Evolutionary conservation across 2,329 filamentous ascomycete species (phyloP).

Genomic region (Myriosclerotinia duriaeana): DNA sequence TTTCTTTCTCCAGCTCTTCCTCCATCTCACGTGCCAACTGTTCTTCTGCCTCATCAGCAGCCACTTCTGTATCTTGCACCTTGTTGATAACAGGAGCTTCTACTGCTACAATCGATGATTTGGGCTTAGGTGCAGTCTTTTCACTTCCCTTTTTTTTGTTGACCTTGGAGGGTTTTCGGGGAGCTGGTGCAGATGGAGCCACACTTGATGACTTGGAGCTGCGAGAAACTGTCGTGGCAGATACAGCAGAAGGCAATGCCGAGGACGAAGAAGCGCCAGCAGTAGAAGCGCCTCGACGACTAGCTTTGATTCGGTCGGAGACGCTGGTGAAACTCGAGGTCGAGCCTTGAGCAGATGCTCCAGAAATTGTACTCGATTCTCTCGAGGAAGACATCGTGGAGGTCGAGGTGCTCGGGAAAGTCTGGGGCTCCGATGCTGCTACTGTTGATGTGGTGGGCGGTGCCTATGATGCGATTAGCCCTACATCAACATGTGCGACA

Average conservation of each 20-base stretch:
- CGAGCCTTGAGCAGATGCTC: neutral
- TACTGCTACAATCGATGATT: neutral
- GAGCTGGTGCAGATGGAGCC: too few species aligned
- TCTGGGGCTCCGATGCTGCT: neutral
- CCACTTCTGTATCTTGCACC: neutral
- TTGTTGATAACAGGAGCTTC: neutral
- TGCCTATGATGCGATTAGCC: neutral
- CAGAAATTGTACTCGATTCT: too few species aligned
- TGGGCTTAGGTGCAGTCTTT: accelerated
- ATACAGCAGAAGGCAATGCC: too few species aligned
- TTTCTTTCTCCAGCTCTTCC: neutral
- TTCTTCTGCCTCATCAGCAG: neutral
- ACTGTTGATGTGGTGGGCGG: neutral
- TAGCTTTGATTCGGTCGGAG: neutral
- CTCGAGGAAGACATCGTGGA: neutral
- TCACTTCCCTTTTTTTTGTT: neutral
- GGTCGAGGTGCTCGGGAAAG: neutral
- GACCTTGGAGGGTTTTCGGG: neutral
- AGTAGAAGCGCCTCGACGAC: neutral
- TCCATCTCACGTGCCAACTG: neutral
- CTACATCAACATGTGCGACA: neutral
- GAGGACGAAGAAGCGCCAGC: neutral
- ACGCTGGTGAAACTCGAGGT: too few species aligned
- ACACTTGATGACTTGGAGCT: too few species aligned
- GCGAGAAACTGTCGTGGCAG: too few species aligned